A percentile compares a stretch with the other conserved stretches of the same genome.
Conservation (phyloP, 441 rosid species). For the Bruguiera hainesii region DNA sequence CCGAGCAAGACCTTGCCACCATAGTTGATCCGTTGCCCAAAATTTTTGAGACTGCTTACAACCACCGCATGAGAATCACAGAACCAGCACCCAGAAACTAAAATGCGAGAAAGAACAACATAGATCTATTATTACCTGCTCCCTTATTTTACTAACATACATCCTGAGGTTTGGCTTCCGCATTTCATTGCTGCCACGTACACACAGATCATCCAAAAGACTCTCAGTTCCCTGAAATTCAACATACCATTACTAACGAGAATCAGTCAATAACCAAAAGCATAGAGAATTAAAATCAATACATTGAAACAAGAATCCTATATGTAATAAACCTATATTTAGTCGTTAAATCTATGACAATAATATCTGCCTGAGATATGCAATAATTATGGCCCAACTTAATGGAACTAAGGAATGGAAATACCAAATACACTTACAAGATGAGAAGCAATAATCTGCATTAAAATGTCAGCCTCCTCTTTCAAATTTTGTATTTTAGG, state of each 20-base stretch:
- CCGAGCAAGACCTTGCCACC: constrained; percentile 95
- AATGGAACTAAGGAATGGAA: not conserved
- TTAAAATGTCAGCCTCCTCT: constrained; percentile 61
- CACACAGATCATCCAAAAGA: constrained; percentile 30
- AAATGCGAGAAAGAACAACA: not conserved
- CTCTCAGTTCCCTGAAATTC: constrained; percentile 33
- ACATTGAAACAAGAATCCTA: too few relatives aligned
- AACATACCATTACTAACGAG: constrained; percentile 10
- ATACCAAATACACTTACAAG: constrained; percentile 36
- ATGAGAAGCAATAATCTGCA: constrained; percentile 62
- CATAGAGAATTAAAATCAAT: not conserved
- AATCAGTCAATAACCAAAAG: not conserved
- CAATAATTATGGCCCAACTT: too few relatives aligned
- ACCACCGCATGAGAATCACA: constrained; percentile 24
- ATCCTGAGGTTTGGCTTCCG: constrained; percentile 58
- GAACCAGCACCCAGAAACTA: constrained; percentile 10
- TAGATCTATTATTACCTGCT: constrained; percentile 43
- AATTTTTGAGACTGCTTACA: constrained; percentile 49
- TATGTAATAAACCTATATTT: not conserved
- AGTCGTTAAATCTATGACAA: not conserved
- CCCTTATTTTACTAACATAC: constrained; percentile 60
- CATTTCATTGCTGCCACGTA: constrained; percentile 26
- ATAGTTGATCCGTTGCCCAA: constrained; percentile 49
- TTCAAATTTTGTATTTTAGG: constrained; percentile 56
- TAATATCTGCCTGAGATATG: too few relatives aligned